phyloP scores from a whole-genome alignment of 1,139 yeast species.

The Saccharomyces hybrid region DNA sequence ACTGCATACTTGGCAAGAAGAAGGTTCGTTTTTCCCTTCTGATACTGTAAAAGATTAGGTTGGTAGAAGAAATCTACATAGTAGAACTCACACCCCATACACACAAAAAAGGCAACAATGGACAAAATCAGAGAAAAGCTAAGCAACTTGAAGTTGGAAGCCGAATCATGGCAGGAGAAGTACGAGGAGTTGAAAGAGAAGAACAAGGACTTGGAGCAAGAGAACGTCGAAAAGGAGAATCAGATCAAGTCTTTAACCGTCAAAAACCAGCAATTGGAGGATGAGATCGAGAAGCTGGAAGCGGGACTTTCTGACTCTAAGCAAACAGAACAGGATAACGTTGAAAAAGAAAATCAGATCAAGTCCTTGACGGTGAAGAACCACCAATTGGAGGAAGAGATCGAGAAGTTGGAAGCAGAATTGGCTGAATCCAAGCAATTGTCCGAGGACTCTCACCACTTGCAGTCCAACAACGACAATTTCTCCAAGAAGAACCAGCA shows the following conservation, averaged over 20 bases:
- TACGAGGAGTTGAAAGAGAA: slow-evolving; percentile 78
- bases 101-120: slow-evolving; percentile 13
- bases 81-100: not conserved
- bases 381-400: slow-evolving; percentile 81
- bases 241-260: slow-evolving; percentile 89
- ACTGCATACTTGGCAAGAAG: not conserved
- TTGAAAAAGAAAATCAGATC: slow-evolving; percentile 92
- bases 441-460: slow-evolving; percentile 88
- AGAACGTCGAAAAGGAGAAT: slow-evolving; percentile 84
- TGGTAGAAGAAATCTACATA: not conserved
- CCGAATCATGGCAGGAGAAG: slow-evolving; percentile 96
- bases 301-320: slow-evolving; percentile 60
- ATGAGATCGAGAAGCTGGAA: slow-evolving; percentile 85
- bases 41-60: not conserved
- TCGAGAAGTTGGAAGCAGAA: slow-evolving; percentile 79
- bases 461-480: slow-evolving; percentile 84
- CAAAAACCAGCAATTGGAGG: slow-evolving; percentile 86
- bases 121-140: slow-evolving; percentile 48
- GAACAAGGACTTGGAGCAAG: slow-evolving; percentile 89
- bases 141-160: slow-evolving; percentile 84
- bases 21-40: not conserved
- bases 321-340: slow-evolving; percentile 42
- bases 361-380: slow-evolving; percentile 90
- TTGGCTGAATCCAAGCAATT: slow-evolving; percentile 76
- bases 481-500: slow-evolving; percentile 86